A percentile compares a stretch with the other conserved stretches of the same genome.
Conservation (phyloP, 2,329 filamentous ascomycete species). For the Aschersonia sp. region DNA sequence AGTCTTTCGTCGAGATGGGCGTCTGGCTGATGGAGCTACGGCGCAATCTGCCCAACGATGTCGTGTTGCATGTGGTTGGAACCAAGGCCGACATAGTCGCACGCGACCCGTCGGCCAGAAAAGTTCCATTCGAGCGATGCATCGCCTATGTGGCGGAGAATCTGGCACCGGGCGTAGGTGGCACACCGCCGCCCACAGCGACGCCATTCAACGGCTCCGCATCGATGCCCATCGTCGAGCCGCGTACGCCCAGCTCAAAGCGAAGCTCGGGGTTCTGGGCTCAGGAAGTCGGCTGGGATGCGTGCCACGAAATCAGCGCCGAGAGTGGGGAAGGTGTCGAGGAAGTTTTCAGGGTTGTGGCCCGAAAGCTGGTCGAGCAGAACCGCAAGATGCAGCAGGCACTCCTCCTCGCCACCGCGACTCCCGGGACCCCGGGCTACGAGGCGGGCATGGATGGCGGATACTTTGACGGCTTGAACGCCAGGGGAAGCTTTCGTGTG, state of each 20-base stretch:
- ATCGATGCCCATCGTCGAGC: conserved; percentile 21
- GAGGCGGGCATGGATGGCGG: conserved; percentile 27
- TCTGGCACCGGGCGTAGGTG: conserved; percentile 55
- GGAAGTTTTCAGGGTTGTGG: conserved; percentile 72
- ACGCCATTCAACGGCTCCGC: conserved; percentile 19
- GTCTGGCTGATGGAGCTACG: conserved; percentile 78
- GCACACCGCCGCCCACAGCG: conserved; percentile 54
- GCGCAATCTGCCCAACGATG: conserved; percentile 59
- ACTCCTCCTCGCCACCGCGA: conserved; percentile 37
- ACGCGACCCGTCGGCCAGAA: conserved; percentile 60
- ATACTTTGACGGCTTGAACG: conserved; percentile 37
- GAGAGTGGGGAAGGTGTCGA: conserved; percentile 92
- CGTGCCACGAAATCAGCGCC: conserved; percentile 90
- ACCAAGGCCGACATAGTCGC: conserved; percentile 88
- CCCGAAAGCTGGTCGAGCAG: conserved; percentile 48
- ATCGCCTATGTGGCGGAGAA: conserved; percentile 94
- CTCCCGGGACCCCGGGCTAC: conserved; percentile 32
- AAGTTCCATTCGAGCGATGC: conserved; percentile 87
- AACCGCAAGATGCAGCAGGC: conserved; percentile 49
- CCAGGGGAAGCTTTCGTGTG: conserved; percentile 38
- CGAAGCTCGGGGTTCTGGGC: conserved; percentile 72
- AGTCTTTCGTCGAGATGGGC: conserved; percentile 84
- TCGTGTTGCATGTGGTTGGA: conserved; percentile 87
- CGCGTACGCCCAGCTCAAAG: conserved; percentile 47
- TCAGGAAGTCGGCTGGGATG: conserved; percentile 89